Percentiles rank a stretch among this genome's conserved stretches.
phyloP scores from a whole-genome alignment of 331 rosid species.

The Malus hybrid region DNA sequence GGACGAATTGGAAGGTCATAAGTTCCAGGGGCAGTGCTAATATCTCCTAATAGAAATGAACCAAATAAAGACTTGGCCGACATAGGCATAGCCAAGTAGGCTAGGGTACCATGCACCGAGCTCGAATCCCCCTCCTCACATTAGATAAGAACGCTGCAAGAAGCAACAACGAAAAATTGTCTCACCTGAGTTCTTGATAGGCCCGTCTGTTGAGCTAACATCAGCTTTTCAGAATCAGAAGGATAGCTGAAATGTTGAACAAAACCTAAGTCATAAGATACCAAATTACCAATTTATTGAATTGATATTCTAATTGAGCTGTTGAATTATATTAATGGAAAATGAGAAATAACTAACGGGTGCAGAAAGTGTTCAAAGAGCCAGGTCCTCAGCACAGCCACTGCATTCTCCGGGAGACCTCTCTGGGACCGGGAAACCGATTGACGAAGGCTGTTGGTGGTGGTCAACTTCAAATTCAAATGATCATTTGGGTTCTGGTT shows the following conservation, averaged over 20 bases:
- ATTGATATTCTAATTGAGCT: neutral
- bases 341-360: conserved; percentile 14
- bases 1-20: too few species aligned
- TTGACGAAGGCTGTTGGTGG: neutral
- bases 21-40: too few species aligned
- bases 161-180: too few species aligned
- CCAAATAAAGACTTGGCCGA: neutral
- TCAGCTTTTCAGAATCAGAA: conserved; percentile 21
- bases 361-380: conserved; percentile 26
- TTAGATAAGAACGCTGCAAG: too few species aligned
- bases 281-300: neutral
- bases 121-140: too few species aligned
- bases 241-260: conserved; percentile 13
- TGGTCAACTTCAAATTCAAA: neutral
- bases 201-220: conserved; percentile 22
- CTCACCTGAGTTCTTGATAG: conserved; percentile 22
- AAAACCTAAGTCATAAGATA: neutral
- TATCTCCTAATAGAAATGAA: neutral
- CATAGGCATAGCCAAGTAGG: too few species aligned
- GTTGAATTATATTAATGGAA: neutral
- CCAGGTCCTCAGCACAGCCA: conserved; percentile 19
- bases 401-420: conserved; percentile 23
- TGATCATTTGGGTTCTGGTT: neutral
- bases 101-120: too few species aligned
- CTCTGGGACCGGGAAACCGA: conserved; percentile 12